A percentile compares a stretch with the other conserved stretches of the same genome.
Evolutionary conservation across 129 eudicot species (phyloP).

Genomic region (Centrapalus pauciflorus): DNA sequence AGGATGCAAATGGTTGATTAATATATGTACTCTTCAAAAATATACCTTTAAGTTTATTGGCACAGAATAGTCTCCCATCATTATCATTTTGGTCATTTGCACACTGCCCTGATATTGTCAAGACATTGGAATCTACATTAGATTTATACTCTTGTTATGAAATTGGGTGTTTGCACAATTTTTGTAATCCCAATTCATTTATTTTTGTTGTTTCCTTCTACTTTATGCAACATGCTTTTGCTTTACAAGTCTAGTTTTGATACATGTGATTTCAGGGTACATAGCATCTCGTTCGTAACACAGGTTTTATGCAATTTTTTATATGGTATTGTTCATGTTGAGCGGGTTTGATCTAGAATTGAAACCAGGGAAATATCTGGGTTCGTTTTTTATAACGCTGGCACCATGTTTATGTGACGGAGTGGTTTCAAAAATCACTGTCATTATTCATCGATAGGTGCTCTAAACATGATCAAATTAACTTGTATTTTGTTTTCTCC

Average conservation of each 20-base stretch:
- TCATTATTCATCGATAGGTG: too few species aligned
- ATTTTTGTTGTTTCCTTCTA: not conserved
- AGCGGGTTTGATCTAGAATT: too few species aligned
- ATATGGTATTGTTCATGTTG: too few species aligned
- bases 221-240: not conserved
- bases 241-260: not conserved
- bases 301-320: too few species aligned
- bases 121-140: not conserved
- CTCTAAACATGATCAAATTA: too few species aligned
- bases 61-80: not conserved
- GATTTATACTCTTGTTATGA: conserved; percentile 1
- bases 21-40: not conserved
- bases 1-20: not conserved
- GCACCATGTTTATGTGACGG: too few species aligned
- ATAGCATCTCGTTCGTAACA: too few species aligned
- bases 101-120: not conserved
- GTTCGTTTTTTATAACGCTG: too few species aligned
- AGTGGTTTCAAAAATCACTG: too few species aligned
- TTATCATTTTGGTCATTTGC: not conserved
- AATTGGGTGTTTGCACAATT: not conserved
- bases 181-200: conserved; percentile 5
- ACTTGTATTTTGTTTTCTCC: too few species aligned
- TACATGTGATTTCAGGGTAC: too few species aligned
- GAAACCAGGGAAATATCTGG: too few species aligned
- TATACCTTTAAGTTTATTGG: conserved; percentile 8